Conservation (phyloP, 176 grass and related monocot genomes). For the Carex scoparia region DNA sequence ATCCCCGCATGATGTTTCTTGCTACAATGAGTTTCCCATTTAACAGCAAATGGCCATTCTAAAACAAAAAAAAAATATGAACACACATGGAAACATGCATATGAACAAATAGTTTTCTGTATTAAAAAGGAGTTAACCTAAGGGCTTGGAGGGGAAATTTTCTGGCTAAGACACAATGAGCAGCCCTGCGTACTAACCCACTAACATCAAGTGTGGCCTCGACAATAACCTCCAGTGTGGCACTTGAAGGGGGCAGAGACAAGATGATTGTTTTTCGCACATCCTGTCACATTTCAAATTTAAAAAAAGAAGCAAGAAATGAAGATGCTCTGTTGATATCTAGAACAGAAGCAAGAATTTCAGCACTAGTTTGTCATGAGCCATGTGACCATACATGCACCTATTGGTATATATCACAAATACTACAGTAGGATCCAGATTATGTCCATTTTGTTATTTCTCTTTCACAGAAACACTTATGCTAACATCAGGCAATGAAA, state of each 20-base stretch:
- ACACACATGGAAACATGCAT: conserved; percentile 6
- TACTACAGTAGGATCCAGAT: background rate
- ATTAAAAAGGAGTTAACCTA: conserved; percentile 43
- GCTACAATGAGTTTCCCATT: background rate
- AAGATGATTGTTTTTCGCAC: conserved; percentile 63
- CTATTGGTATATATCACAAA: background rate
- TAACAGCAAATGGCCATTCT: background rate
- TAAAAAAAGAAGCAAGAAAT: background rate
- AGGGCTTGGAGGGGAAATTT: conserved; percentile 93
- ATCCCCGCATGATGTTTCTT: background rate
- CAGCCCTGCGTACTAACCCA: conserved; percentile 63
- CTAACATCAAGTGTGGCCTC: conserved; percentile 61
- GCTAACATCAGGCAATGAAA: background rate
- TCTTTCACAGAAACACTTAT: background rate
- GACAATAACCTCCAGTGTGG: conserved; percentile 61
- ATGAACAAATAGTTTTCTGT: conserved; percentile 4
- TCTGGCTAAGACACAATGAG: conserved; percentile 60
- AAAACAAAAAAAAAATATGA: background rate
- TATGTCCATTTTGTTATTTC: background rate
- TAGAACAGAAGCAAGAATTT: background rate
- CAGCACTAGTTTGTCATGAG: background rate
- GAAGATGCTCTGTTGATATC: background rate
- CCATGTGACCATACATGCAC: background rate
- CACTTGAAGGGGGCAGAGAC: conserved; percentile 69
- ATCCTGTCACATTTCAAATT: conserved; percentile 43